Conservation (phyloP, 179 eudicot species). For the Spergularia azorica region DNA sequence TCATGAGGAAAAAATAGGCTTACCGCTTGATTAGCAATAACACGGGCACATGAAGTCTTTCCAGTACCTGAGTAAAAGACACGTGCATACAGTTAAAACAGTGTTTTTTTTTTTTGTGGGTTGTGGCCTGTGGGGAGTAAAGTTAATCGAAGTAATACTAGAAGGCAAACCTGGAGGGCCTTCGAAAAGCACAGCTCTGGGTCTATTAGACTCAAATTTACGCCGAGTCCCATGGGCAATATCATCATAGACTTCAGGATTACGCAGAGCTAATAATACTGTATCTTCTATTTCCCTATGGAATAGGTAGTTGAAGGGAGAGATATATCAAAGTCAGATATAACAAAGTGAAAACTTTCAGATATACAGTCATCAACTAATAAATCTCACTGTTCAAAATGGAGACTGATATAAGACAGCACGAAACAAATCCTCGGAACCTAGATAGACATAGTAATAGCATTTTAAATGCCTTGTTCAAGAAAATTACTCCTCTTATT, state of each 20-base stretch:
- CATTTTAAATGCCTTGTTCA: too few species aligned
- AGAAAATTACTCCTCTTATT: conserved; percentile 6
- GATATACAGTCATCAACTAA: background rate
- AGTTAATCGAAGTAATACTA: background rate
- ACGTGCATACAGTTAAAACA: background rate
- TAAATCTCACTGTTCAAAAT: background rate
- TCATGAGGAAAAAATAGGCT: conserved; percentile 24
- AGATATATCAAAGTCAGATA: background rate
- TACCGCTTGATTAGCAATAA: conserved; percentile 94
- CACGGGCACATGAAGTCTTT: conserved; percentile 99
- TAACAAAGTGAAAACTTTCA: background rate
- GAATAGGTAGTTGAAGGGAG: background rate
- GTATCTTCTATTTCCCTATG: conserved; percentile 92
- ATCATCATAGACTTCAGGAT: conserved; percentile 96
- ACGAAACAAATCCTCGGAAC: background rate
- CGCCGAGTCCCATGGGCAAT: conserved; percentile 95
- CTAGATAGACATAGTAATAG: background rate
- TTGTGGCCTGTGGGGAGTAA: too few species aligned
- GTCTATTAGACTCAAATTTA: conserved; percentile 92
- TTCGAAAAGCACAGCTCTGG: conserved; percentile 94
- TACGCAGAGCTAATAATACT: conserved; percentile 75
- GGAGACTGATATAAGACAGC: background rate
- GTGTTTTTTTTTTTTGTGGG: background rate
- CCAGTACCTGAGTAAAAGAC: conserved; percentile 79
- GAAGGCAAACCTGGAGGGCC: conserved; percentile 91